Evolutionary conservation across 2,329 filamentous ascomycete species (phyloP), one percentile per base, ranked within the genome.

Genomic region (Ophiostoma sp.): DNA sequence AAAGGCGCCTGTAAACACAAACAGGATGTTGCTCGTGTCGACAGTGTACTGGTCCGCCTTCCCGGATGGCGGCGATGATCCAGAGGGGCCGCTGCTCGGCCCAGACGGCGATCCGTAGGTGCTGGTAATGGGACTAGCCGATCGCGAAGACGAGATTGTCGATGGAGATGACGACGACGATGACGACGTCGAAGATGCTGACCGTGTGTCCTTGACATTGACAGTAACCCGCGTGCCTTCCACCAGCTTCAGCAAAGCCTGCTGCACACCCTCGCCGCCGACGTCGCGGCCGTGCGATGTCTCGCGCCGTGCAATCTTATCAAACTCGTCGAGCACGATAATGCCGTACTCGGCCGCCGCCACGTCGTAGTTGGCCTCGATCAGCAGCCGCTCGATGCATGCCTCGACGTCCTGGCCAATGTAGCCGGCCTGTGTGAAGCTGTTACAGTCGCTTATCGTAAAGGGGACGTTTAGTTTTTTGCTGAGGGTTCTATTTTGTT

Each of bases 361-460:
- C 36, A 95, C 87, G 75, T 96, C 91, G 79, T 96, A 96, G 78
- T 96, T 94, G 10, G 94, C 89, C 71, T 96, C 93, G 70, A 96
- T 91, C 11, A 99, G 84, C 35, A 99, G 84, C 64, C 95, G 86
- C 76, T 97, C 93, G 57, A 99, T 93, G 75, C 94, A 97, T 0
- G 92, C 90, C 77, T 99, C 95, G n/a, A 94, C 94, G 77, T 99
- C 95, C 77, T 98, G 94, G 39, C 95, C 95, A 74, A 99, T 97
- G 76, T 99, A 99, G 35, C 95, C 94, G 4, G 94, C 94, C 80
- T 97, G 94, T 0, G 94, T 98, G 73, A 98, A 93, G 6, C 94
- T 92, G 68, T 95, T 97, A 79, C 94, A 98, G 79, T 98, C 94
- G 72, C 92, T 94, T 79, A 97, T 97, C 73, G 92, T 93, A 77